Evolutionary conservation across 306 rosid species (phyloP), one percentile per base, ranked within the genome.

Genomic region (Castanopsis chinensis): DNA sequence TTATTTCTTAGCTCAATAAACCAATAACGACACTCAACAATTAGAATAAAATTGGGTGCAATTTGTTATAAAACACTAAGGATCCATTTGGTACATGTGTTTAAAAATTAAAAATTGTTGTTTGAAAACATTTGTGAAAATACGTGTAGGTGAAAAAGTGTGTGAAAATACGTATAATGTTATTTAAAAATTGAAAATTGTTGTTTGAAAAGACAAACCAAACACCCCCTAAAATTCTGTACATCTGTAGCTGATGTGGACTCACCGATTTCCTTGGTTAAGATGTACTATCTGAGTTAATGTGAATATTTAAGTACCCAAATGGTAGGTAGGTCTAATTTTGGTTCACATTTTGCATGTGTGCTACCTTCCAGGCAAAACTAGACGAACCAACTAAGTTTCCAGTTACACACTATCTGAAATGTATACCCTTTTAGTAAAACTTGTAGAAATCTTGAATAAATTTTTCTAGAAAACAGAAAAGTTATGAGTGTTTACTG

Each of bases 271-370:
- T 23, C 32, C 11, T 35, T 72, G 30, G 21, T 41, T 19, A 51
- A 83, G 72, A 68, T 20, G 37, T n/a, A 33, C 17, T 15, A 55
- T n/a, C 13, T 13, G 23, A 18, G 19, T 10, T 45, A 49, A 25
- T 18, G 12, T 71, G 19, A 70, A 58, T 37, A 75, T 60, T 52
- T 23, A 76, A 51, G 65, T 4, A 35, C 71, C 75, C 37, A 35
- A 67, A 17, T 63, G 25, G 67, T 54, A 30, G 83, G 74, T 75
- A n/a, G 80, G 77, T 83, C 80, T 49, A 45, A 12, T 45, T 45
- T 9, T 45, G 53, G 53, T 45, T 33, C 80, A 35, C 70, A 79
- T 27, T 71, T 83, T 61, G 19, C 76, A 69, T 75, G 80, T 53
- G 6, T 12, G 53, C 15, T 49, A 11, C 53, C 14, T 5, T 43